phyloP scores from a whole-genome alignment of 305 asterid genomes.

The Fraxinus angustifolia region DNA sequence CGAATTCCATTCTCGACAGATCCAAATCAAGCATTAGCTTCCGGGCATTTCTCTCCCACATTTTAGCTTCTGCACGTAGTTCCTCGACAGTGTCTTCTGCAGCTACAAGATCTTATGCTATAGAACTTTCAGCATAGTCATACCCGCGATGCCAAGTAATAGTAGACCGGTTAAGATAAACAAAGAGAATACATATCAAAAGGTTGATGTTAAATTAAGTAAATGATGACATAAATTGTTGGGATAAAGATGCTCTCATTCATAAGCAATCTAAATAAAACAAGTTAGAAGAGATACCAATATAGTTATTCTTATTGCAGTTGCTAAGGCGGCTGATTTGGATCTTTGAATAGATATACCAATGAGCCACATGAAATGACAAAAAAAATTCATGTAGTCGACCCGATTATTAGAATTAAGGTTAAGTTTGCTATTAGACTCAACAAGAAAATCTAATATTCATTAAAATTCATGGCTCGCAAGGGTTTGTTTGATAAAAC shows the following conservation, averaged over 20 bases:
- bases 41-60: conserved; percentile 93
- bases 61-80: conserved; percentile 77
- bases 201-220: too few relatives aligned
- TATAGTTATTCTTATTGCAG: not conserved
- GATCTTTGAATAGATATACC: not conserved
- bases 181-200: too few relatives aligned
- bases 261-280: too few relatives aligned
- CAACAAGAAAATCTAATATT: too few relatives aligned
- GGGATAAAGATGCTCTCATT: too few relatives aligned
- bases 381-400: not conserved
- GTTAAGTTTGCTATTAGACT: too few relatives aligned
- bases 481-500: not conserved
- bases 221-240: too few relatives aligned
- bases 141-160: conserved; percentile 5
- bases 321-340: not conserved
- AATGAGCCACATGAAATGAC: not conserved
- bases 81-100: conserved; percentile 70
- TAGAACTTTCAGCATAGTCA: not conserved
- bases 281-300: too few relatives aligned
- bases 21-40: conserved; percentile 74
- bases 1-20: conserved; percentile 48
- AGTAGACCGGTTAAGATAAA: too few relatives aligned
- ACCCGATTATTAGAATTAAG: not conserved
- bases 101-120: conserved; percentile 41
- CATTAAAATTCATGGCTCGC: not conserved